Base-by-base conservation (phyloP, 495 filamentous ascomycete species). In the Trichoderma virens region DNA sequence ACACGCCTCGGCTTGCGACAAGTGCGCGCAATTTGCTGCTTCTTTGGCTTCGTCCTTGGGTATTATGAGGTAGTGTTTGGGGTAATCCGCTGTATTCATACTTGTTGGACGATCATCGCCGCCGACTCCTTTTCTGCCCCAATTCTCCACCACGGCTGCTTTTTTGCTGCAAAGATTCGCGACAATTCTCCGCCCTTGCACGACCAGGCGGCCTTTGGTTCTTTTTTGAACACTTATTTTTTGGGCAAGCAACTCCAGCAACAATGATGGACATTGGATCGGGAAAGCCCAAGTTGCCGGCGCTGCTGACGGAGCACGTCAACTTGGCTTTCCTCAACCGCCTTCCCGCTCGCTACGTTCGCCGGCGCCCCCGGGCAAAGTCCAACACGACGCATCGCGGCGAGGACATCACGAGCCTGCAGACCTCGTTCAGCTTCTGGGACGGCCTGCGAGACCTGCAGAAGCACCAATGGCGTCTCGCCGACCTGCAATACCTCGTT, bases 401-500 rank as follows among this genome's bases (percentile, higher is more conserved):
- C 61, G 70, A 76, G 28, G 66, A 72, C 62, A 82, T 98, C 71
- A 80, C 91, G 43, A 80, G 82, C n/a, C 76, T 97, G 51, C 80
- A 94, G 70, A 94, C 88, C 1, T 96, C 92, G 31, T 89, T 90
- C 73, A 88, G 87, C 56, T 86, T 90, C 28, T 72, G 76, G 65
- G 89, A 91, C 70, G 90, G 90, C 6, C 74, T 96, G 59, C 81
- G 82, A 30, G 82, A 86, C 20, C 78, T 98, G 60, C 86, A 87
- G 63, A 78, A 81, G 59, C 88, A 93, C 71, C 85, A 82, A 62
- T 98, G 93, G 93, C 89, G 87, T 3, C 75, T 86, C 65, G 91
- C 92, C 74, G 93, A 98, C 77, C 84, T 86, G 61, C 93, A 97
- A 72, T 92, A 98, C 70, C 70, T 93, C 25, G 73, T 93, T 28